Conservation (phyloP, 2,329 filamentous ascomycete species). For the Calonectria leucothoes region DNA sequence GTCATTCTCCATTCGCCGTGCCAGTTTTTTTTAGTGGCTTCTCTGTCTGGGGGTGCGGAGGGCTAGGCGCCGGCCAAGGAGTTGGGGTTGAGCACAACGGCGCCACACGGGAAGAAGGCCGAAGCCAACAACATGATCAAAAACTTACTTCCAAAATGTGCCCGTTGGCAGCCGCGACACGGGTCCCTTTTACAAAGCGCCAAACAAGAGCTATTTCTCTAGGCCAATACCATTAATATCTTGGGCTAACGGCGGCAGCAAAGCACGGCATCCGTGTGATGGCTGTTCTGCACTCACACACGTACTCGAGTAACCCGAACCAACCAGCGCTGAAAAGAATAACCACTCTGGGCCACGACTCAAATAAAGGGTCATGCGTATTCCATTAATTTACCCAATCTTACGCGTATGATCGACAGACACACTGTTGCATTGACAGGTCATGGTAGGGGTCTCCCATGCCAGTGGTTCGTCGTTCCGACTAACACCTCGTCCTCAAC, state of each 20-base stretch:
- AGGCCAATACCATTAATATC: neutral
- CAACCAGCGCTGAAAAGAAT: neutral
- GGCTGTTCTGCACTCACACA: neutral
- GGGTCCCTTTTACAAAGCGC: neutral
- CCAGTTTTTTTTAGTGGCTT: slow-evolving; percentile 11
- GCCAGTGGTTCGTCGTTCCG: neutral
- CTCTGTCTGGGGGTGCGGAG: neutral
- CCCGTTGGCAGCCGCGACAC: neutral
- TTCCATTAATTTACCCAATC: neutral
- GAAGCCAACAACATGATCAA: neutral
- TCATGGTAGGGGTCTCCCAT: neutral
- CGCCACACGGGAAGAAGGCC: slow-evolving; percentile 2
- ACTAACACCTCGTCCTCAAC: neutral
- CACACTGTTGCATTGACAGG: neutral
- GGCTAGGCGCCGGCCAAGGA: neutral
- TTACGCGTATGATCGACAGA: neutral
- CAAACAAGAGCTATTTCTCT: neutral
- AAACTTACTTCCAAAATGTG: neutral
- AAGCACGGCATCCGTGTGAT: neutral
- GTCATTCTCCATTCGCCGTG: slow-evolving; percentile 7
- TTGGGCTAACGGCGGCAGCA: neutral
- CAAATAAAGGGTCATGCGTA: neutral
- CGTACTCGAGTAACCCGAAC: neutral
- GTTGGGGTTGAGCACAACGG: neutral
- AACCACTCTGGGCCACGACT: neutral